Evolutionary conservation across 2,329 filamentous ascomycete species (phyloP), one percentile per base, ranked within the genome.

Genomic region (Phyllosticta ampelicida): DNA sequence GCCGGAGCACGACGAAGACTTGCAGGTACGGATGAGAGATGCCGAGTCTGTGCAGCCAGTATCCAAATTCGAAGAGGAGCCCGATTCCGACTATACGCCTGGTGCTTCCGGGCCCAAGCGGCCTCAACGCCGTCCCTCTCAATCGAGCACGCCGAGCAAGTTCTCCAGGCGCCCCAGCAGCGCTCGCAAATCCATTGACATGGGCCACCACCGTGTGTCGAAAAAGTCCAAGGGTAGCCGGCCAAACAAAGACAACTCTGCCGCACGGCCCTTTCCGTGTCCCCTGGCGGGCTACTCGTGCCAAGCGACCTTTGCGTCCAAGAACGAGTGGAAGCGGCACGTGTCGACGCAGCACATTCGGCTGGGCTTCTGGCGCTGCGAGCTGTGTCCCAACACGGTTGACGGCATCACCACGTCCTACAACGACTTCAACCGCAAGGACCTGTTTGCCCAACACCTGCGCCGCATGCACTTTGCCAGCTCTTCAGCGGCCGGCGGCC

Each of bases 321-420:
- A 95, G 74, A 96, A 96, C 68, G 91, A 96, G 70, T 96, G 92
- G 92, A 96, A 96, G 71, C 84, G 92, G 0, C 92, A 97, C 68
- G 83, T 92, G 65, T 75, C 78, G 29, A 87, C 86, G 0, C 87
- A 95, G 67, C 92, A 97, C 67, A 77, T 96, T 20, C 81, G 85
- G 56, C 77, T 89, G 2, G 75, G 80, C 51, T 87, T 85, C 72
- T 96, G 86, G 82, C 78, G 86, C 59, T 97, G 91, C 74, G 80
- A 85, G 63, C 76, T 86, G 29, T 86, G 82, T 61, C 67, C 71
- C 8, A 70, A 60, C n/a, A 61, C n/a, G 36, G 68, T 63, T n/a
- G 64, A 68, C 18, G 63, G 68, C 11, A 48, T 63, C 16, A 63
- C 61, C 51, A 50, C 62, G 60, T 67, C 68, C 56, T 64, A 70